phyloP scores from a whole-genome alignment of 164 flowering plant genomes.

The Chloranthus sessilifolius region DNA sequence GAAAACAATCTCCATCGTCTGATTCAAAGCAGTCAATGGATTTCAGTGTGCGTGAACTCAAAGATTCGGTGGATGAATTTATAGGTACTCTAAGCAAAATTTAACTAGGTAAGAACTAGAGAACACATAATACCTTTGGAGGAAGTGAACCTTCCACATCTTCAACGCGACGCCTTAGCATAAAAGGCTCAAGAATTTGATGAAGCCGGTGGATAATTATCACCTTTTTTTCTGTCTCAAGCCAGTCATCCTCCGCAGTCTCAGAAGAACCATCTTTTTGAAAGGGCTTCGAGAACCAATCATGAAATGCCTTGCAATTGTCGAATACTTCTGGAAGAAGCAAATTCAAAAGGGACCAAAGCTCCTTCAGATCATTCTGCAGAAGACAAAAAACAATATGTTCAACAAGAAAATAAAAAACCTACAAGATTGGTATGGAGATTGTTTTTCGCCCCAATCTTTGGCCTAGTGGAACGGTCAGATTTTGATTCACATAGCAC shows the following conservation, averaged over 20 bases:
- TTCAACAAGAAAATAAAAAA: too few relatives aligned
- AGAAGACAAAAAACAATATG: conserved; percentile 13
- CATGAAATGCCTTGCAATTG: conserved; percentile 96
- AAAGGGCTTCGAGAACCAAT: conserved; percentile 98
- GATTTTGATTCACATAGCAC: too few relatives aligned
- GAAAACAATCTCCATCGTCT: too few relatives aligned
- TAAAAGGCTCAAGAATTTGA: conserved; percentile 98
- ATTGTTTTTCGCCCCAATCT: too few relatives aligned
- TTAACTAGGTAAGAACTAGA: not conserved
- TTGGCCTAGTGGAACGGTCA: too few relatives aligned
- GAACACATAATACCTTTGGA: conserved; percentile 60
- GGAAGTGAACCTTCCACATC: conserved; percentile 99
- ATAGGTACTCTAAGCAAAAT: too few relatives aligned
- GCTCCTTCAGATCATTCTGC: conserved; percentile 99
- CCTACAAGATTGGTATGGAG: too few relatives aligned
- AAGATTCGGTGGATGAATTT: too few relatives aligned
- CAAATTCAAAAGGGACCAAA: conserved; percentile 94
- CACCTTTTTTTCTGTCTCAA: conserved; percentile 98
- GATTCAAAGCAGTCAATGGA: too few relatives aligned
- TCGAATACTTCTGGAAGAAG: conserved; percentile 99
- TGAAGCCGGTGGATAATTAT: conserved; percentile 96
- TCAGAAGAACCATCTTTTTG: conserved; percentile 84
- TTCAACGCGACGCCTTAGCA: conserved; percentile 99
- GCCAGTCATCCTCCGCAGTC: conserved; percentile 97
- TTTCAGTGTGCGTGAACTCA: too few relatives aligned